Percentiles rank a stretch among this genome's conserved stretches.
Evolutionary conservation across 2,329 filamentous ascomycete species (phyloP).

Genomic region (Monosporascus ibericus): DNA sequence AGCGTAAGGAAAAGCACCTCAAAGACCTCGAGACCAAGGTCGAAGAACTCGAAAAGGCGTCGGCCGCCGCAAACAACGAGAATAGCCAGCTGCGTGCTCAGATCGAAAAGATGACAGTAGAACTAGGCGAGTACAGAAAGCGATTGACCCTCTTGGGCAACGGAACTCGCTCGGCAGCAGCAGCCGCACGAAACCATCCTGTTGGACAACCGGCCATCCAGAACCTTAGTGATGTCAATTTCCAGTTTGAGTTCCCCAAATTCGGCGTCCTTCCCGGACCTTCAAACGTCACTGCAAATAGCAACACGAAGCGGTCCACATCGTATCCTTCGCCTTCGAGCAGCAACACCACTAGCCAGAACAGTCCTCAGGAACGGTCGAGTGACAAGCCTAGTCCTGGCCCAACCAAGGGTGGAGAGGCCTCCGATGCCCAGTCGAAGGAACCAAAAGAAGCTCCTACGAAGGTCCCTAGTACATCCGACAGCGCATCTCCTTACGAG

Average conservation of each 20-base stretch:
- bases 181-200: slow-evolving; percentile 33
- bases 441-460: slow-evolving; percentile 46
- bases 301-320: slow-evolving; percentile 9
- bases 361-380: slow-evolving; percentile 28
- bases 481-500: slow-evolving; percentile 34
- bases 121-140: slow-evolving; percentile 88
- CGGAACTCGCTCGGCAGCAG: slow-evolving; percentile 19
- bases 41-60: slow-evolving; percentile 72
- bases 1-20: slow-evolving; percentile 88
- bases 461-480: slow-evolving; percentile 54
- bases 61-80: slow-evolving; percentile 76
- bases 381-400: slow-evolving; percentile 26
- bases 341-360: slow-evolving; percentile 23
- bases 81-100: slow-evolving; percentile 80
- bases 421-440: slow-evolving; percentile 31
- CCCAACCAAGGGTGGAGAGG: slow-evolving; percentile 29
- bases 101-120: slow-evolving; percentile 77
- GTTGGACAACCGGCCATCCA: slow-evolving; percentile 45
- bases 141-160: slow-evolving; percentile 57
- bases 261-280: slow-evolving; percentile 69
- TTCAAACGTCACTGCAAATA: slow-evolving; percentile 8
- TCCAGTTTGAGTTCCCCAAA: slow-evolving; percentile 93
- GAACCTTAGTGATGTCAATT: slow-evolving; percentile 69
- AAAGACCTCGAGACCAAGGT: slow-evolving; percentile 79
- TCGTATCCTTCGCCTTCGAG: slow-evolving; percentile 20